Conservation (phyloP, 345 rosid species). For the Ceriops zippeliana region DNA sequence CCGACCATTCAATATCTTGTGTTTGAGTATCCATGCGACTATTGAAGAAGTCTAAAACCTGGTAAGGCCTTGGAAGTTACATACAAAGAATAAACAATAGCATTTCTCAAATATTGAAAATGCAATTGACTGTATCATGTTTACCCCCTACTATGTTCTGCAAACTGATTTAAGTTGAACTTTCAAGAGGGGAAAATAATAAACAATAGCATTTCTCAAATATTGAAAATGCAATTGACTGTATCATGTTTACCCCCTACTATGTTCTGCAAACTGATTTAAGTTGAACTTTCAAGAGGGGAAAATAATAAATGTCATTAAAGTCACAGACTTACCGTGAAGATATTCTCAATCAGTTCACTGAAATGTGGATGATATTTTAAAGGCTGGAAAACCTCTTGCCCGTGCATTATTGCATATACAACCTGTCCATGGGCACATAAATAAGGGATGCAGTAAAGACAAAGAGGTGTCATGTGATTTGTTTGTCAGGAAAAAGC, state of each 20-base stretch:
- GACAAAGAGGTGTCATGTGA: not conserved
- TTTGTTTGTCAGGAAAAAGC: not conserved
- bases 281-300: not conserved
- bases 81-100: not conserved
- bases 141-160: too few species aligned
- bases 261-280: too few species aligned
- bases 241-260: too few species aligned
- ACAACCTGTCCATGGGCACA: conserved; percentile 53
- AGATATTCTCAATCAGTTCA: conserved; percentile 88
- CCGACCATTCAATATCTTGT: conserved; percentile 90
- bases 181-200: not conserved
- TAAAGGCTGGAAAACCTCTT: conserved; percentile 88
- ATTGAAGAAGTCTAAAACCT: conserved; percentile 94
- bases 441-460: conserved; percentile 5
- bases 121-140: too few species aligned
- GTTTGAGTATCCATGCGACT: conserved; percentile 88
- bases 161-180: not conserved
- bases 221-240: too few species aligned
- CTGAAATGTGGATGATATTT: conserved; percentile 79
- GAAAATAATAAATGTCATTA: not conserved
- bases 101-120: too few species aligned
- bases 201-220: too few species aligned
- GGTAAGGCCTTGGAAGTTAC: conserved; percentile 6
- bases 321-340: conserved; percentile 41
- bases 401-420: conserved; percentile 93